phyloP scores from a whole-genome alignment of 2,329 filamentous ascomycete genomes.

The Aspergillus spinulosporus region DNA sequence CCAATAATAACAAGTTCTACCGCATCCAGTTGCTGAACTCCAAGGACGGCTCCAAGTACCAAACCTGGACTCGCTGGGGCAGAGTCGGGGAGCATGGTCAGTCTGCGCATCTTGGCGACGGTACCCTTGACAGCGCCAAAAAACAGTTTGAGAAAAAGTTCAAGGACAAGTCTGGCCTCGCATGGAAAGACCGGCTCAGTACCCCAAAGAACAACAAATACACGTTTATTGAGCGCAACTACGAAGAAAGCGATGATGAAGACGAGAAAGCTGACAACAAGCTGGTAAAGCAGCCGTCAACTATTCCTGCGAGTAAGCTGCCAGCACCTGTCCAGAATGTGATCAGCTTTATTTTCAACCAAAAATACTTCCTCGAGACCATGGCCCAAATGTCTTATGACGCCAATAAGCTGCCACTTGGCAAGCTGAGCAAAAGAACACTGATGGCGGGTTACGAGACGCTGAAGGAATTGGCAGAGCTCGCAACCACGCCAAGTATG shows the following conservation, averaged over 20 bases:
- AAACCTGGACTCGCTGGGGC: slow-evolving; percentile 78
- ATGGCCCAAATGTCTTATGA: slow-evolving; percentile 49
- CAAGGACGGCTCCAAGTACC: slow-evolving; percentile 41
- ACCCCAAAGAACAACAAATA: slow-evolving; percentile 63
- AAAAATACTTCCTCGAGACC: slow-evolving; percentile 64
- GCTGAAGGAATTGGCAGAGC: slow-evolving; percentile 70
- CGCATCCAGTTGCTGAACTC: slow-evolving; percentile 63
- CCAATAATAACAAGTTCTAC: slow-evolving; percentile 85
- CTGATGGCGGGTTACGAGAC: slow-evolving; percentile 73
- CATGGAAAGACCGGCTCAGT: slow-evolving; percentile 50
- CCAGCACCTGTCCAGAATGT: slow-evolving; percentile 63
- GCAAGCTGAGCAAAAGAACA: slow-evolving; percentile 78
- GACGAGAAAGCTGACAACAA: slow-evolving; percentile 32
- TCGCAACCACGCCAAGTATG: slow-evolving; percentile 58
- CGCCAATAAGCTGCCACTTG: slow-evolving; percentile 71
- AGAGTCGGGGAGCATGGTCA: slow-evolving; percentile 64
- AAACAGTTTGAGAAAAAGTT: slow-evolving; percentile 56
- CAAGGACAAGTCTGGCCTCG: slow-evolving; percentile 56
- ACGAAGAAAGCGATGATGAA: slow-evolving; percentile 61
- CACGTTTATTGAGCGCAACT: slow-evolving; percentile 76
- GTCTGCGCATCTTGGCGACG: slow-evolving; percentile 42
- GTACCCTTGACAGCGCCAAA: slow-evolving; percentile 43
- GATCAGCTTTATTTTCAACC: slow-evolving; percentile 82
- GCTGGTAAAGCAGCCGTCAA: slow-evolving; percentile 36
- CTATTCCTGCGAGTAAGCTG: slow-evolving; percentile 58